Evolutionary conservation across 306 rosid species (phyloP).

Genomic region (Lathyrus sativus): DNA sequence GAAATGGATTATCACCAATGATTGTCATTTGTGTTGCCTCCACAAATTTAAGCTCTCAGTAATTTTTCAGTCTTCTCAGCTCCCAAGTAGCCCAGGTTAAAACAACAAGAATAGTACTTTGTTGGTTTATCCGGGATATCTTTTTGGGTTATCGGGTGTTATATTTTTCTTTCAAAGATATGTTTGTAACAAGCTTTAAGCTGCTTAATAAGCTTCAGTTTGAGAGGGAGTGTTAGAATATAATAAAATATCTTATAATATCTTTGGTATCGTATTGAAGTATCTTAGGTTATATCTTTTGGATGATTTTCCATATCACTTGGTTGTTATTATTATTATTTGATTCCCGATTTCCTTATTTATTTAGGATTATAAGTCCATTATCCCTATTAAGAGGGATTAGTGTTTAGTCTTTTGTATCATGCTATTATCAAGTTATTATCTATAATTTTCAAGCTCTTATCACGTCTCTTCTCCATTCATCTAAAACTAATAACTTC

Average conservation of each 20-base stretch:
- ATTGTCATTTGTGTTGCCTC: conserved; percentile 1
- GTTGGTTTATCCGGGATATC: not conserved
- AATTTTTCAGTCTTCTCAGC: not conserved
- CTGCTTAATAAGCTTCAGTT: not conserved
- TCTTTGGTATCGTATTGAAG: not conserved
- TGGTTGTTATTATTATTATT: not conserved
- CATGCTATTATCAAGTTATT: not conserved
- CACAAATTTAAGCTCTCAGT: not conserved
- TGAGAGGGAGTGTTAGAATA: not conserved
- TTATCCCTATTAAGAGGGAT: not conserved
- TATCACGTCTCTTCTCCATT: conserved; percentile 5
- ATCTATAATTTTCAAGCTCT: not conserved
- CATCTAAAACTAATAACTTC: conserved; percentile 3
- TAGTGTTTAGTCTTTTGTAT: not conserved
- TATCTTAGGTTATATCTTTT: not conserved
- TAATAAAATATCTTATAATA: not conserved
- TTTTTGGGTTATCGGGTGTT: not conserved
- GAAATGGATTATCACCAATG: not conserved
- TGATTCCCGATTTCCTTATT: conserved; percentile 7
- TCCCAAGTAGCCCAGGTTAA: not conserved
- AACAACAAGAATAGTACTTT: not conserved
- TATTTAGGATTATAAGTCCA: not conserved
- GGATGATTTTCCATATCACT: not conserved
- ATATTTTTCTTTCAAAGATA: not conserved
- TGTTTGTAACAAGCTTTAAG: not conserved